phyloP scores from a whole-genome alignment of 2,329 filamentous ascomycete genomes.

The Nannizziopsis arthrosporioides region DNA sequence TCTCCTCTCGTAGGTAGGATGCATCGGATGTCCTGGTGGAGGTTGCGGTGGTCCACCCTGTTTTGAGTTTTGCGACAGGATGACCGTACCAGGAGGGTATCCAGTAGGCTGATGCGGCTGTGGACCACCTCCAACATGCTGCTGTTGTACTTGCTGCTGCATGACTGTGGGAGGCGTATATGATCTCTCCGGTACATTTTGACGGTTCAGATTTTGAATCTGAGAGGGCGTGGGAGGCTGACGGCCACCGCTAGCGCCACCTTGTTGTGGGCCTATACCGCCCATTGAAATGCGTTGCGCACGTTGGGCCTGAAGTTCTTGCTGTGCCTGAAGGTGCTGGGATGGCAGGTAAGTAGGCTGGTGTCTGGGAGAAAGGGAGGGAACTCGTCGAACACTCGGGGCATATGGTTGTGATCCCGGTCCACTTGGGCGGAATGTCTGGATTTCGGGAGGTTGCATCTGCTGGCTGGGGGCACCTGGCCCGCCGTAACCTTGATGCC shows the following conservation, averaged over 20 bases:
- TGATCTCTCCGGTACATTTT: constrained; percentile 21
- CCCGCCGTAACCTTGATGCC: neutral
- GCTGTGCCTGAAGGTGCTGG: constrained; percentile 15
- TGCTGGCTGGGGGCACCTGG: neutral
- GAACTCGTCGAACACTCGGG: constrained; percentile 3
- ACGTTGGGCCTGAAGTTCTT: constrained; percentile 16
- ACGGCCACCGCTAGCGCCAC: constrained; percentile 22
- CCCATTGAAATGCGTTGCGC: constrained; percentile 25
- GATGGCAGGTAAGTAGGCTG: constrained; percentile 13
- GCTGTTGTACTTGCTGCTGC: constrained; percentile 18
- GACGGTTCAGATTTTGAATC: constrained; percentile 14
- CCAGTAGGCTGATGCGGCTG: neutral
- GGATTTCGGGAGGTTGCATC: neutral
- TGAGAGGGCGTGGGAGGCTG: constrained; percentile 25
- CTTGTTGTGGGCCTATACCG: constrained; percentile 19
- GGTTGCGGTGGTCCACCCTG: too few relatives aligned
- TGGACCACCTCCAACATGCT: neutral
- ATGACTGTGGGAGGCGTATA: constrained; percentile 31
- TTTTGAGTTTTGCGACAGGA: too few relatives aligned
- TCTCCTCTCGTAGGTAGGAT: neutral
- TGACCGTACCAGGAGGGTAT: neutral
- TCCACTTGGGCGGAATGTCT: constrained; percentile 3
- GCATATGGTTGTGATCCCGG: constrained; percentile 7
- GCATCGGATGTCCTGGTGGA: neutral
- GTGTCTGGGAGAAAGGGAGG: constrained; percentile 12